These are phyloP conservation scores for Aspergillus saccharolyticus DNA, from an alignment of 495 filamentous ascomycete species.

Conservation along the genomic window DNA sequence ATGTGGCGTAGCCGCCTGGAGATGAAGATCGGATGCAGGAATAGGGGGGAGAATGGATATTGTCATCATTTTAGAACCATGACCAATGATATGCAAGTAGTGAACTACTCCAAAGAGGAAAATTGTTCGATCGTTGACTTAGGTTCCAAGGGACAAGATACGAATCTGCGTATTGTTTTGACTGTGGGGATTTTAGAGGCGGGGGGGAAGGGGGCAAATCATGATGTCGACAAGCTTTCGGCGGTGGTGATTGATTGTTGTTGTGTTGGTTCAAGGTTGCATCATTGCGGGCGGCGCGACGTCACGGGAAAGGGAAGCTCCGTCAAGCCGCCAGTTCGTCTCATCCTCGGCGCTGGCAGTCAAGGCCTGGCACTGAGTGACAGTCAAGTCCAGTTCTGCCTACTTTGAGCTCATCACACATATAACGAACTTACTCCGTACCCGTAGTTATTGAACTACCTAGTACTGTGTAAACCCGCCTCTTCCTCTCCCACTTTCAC, in stretches of 20 bases:
- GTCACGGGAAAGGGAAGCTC: constrained; percentile 11
- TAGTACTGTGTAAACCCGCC: too few species aligned
- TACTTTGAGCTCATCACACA: constrained; percentile 6
- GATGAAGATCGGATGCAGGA: neutral
- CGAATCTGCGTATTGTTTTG: too few species aligned
- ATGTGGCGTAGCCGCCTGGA: neutral
- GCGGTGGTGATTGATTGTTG: neutral
- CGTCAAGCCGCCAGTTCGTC: neutral
- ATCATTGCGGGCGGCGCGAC: constrained; percentile 9
- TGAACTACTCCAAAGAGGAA: too few species aligned
- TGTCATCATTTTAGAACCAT: neutral
- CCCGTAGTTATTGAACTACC: too few species aligned
- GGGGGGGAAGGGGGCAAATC: neutral
- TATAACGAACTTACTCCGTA: too few species aligned
- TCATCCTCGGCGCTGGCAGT: neutral
- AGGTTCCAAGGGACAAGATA: too few species aligned
- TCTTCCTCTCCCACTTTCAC: constrained; percentile 13
- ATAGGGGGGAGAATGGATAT: neutral
- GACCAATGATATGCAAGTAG: too few species aligned
- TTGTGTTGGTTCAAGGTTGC: too few species aligned
- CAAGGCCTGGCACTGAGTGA: neutral
- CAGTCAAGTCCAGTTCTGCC: neutral
- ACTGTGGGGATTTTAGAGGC: too few species aligned
- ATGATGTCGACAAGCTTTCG: constrained; percentile 2
- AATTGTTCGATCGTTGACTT: too few species aligned